Base-by-base conservation (phyloP, 148 eudicot genomes). In the Spergularia marina region DNA sequence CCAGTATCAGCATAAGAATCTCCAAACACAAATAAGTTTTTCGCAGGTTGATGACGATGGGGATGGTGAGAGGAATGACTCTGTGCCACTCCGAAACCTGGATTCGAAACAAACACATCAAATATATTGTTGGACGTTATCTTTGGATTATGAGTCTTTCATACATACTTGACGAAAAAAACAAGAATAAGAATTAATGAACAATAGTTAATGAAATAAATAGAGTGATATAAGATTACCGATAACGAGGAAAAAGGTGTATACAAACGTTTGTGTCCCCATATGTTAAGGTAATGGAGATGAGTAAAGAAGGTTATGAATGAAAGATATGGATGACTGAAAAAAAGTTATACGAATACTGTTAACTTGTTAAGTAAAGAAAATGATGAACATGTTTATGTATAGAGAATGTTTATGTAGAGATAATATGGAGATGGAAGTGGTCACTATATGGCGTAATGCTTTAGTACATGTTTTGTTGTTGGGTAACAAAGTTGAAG, bases 1-100 rank as follows among this genome's bases (percentile, higher is more conserved):
- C 98, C 98, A 0, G 96, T 89, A 40, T 92, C 98, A 0, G 90
- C 97, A 53, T 93, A 93, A 0, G 98, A 93, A 76, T 93, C 98
- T 14, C 98, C 98, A 44, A 93, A 93, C 17, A 89, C 97, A 59
- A 94, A 94, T 21, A 94, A 74, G 85, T 80, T 91, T 23, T 79
- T 69, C 17, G 79, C 74, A 1, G 8, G 47, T 34, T 51, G 49
- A 47, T 15, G 61, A n/a, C 73, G 63, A 0, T 63, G 53, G 12
- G 10, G 55, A 14, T 18, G 74, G 23, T 56, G 56, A 18, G 17
- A 21, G 13, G 56, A 18, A 5, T 72, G 52, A 25, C 81, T 61
- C n/a, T 62, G 54, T 51, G 53, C 81, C 36, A 17, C 76, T 59
- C 56, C 58, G 4, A 20, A 30, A 34, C 76, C 76, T 72, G 65